phyloP scores from a whole-genome alignment of 2,329 filamentous ascomycete genomes.

The Hymenoscyphus albidus region DNA sequence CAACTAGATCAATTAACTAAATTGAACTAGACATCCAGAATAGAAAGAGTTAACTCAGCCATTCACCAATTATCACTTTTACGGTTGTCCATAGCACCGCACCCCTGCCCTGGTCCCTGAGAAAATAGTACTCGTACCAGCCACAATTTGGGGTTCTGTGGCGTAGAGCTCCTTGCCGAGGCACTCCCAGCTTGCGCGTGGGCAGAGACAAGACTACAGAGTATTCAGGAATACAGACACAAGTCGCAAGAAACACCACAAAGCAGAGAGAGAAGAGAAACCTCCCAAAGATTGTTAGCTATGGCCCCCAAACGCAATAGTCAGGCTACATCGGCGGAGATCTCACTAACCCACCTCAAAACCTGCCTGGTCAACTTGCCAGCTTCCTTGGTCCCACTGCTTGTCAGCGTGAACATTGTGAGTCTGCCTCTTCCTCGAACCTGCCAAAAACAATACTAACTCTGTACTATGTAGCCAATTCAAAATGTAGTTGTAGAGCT shows the following conservation, averaged over 20 bases:
- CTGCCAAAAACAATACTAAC: background rate
- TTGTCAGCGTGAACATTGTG: constrained; percentile 88
- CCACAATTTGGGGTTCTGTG: too few species aligned
- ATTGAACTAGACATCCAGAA: too few species aligned
- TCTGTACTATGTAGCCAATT: constrained; percentile 55
- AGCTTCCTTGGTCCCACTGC: constrained; percentile 72
- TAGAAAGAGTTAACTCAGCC: too few species aligned
- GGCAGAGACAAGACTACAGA: background rate
- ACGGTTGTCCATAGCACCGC: too few species aligned
- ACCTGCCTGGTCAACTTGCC: constrained; percentile 95
- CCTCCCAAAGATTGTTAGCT: background rate
- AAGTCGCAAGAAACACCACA: background rate
- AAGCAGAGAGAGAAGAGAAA: background rate
- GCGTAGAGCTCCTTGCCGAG: too few species aligned
- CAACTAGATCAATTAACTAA: too few species aligned
- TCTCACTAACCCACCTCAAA: constrained; percentile 78
- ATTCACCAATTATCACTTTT: too few species aligned
- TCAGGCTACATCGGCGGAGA: constrained; percentile 70
- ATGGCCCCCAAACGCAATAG: constrained; percentile 42
- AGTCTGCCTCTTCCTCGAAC: constrained; percentile 35
- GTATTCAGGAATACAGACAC: background rate
- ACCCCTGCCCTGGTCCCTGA: too few species aligned
- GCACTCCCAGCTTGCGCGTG: too few species aligned
- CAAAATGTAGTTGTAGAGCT: constrained; percentile 97
- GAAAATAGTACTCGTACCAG: too few species aligned